Evolutionary conservation across 331 rosid species (phyloP).

Genomic region (Dryas integrifolia): DNA sequence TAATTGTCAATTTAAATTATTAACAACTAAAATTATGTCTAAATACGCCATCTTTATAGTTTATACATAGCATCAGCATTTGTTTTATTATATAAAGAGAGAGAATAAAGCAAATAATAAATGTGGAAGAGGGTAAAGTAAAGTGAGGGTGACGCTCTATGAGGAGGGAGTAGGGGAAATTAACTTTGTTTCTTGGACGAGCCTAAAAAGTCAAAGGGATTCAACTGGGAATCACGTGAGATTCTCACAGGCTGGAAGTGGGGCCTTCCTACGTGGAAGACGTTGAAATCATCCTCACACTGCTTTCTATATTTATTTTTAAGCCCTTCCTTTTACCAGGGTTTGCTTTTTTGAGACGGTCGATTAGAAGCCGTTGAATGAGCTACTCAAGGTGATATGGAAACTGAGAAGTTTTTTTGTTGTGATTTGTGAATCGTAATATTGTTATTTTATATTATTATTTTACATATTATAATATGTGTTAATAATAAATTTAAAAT

Average conservation of each 20-base stretch:
- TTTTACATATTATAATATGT: no score
- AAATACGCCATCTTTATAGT: no score
- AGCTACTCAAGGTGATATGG: no score
- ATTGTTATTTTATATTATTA: no score
- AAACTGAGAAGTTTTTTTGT: no score
- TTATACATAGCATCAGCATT: no score
- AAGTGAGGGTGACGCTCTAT: slow-evolving; percentile 21
- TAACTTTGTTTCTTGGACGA: slow-evolving; percentile 2
- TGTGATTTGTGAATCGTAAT: no score
- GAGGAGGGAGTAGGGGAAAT: background rate
- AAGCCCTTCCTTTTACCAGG: background rate
- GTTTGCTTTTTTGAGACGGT: slow-evolving; percentile 3
- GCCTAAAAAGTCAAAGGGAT: slow-evolving; percentile 49
- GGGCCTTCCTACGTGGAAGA: slow-evolving; percentile 67
- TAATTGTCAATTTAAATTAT: no score
- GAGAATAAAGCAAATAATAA: no score
- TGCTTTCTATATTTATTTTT: background rate
- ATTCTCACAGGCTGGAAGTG: slow-evolving; percentile 90
- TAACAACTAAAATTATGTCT: no score
- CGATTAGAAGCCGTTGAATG: slow-evolving; percentile 16
- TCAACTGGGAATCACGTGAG: slow-evolving; percentile 74
- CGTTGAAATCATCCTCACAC: slow-evolving; percentile 36
- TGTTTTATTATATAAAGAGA: no score
- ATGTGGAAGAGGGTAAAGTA: background rate
- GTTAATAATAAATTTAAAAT: no score